Conservation (phyloP, 441 rosid genomes). For the Croton setiger region DNA sequence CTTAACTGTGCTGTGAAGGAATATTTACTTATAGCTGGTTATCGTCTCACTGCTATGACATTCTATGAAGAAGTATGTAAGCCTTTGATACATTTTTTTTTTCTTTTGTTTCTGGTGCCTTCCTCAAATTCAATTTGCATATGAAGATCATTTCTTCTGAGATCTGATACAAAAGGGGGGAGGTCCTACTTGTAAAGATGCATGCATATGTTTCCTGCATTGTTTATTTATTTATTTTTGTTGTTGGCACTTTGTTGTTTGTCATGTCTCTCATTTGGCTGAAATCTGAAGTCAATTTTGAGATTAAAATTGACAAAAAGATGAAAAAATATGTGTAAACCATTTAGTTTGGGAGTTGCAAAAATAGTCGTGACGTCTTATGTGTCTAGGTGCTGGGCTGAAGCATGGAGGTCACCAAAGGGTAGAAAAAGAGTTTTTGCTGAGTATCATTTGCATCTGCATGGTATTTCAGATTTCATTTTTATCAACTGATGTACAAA, state of each 20-base stretch:
- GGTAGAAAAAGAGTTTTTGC: neutral
- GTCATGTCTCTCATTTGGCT: neutral
- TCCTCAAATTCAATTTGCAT: neutral
- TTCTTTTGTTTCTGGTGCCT: neutral
- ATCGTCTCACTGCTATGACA: slow-evolving; percentile 95
- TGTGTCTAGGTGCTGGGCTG: neutral
- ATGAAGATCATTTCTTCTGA: neutral
- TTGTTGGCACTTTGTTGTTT: neutral
- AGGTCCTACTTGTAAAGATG: neutral
- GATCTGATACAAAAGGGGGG: neutral
- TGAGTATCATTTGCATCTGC: neutral
- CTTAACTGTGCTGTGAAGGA: slow-evolving; percentile 93
- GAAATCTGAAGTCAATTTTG: neutral
- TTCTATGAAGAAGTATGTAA: slow-evolving; percentile 83
- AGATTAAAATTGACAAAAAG: neutral
- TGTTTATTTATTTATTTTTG: neutral
- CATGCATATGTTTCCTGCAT: neutral
- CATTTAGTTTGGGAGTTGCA: neutral
- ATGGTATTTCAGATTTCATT: neutral
- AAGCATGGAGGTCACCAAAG: neutral
- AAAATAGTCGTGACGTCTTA: neutral
- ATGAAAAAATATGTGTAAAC: neutral
- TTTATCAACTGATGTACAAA: neutral
- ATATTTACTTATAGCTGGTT: slow-evolving; percentile 90
- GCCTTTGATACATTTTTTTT: neutral